Conservation (phyloP, 108 stramenopile genomes). For the Mediolabrus comicus region DNA sequence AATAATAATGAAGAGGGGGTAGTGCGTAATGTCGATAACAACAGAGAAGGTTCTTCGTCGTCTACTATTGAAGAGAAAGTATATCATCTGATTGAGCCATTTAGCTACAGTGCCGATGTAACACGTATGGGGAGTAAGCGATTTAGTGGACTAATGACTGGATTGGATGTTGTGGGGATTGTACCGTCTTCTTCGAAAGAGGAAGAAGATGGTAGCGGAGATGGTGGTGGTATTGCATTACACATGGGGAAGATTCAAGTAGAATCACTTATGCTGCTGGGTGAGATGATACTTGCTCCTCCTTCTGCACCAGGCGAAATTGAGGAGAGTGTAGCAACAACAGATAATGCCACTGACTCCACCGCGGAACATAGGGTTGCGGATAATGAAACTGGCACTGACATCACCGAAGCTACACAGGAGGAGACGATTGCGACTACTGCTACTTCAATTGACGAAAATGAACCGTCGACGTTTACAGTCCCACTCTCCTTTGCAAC, state of each 20-base stretch:
- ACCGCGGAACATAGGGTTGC: no score
- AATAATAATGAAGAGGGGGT: neutral
- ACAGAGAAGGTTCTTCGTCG: no score
- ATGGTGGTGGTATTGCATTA: constrained; percentile 20
- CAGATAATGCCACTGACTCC: neutral
- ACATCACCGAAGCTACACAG: neutral
- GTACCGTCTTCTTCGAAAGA: constrained; percentile 5
- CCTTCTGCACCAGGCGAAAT: neutral
- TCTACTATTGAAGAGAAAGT: neutral
- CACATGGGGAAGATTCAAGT: constrained; percentile 31
- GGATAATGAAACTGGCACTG: neutral
- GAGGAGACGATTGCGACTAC: no score
- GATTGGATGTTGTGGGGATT: constrained; percentile 27
- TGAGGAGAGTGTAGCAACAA: neutral
- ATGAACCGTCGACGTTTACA: constrained; percentile 24
- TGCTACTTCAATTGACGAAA: neutral
- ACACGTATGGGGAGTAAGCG: constrained; percentile 18
- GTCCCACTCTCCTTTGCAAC: constrained; percentile 33
- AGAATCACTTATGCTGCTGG: constrained; percentile 21
- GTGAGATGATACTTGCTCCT: constrained; percentile 32
- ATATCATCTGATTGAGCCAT: constrained; percentile 38
- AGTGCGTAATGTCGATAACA: no score
- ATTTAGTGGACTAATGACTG: constrained; percentile 25
- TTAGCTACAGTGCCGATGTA: constrained; percentile 37
- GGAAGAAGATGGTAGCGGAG: neutral